Base-by-base conservation (phyloP, 352 stramenopile genomes). In the Globisporangium emineosum region DNA sequence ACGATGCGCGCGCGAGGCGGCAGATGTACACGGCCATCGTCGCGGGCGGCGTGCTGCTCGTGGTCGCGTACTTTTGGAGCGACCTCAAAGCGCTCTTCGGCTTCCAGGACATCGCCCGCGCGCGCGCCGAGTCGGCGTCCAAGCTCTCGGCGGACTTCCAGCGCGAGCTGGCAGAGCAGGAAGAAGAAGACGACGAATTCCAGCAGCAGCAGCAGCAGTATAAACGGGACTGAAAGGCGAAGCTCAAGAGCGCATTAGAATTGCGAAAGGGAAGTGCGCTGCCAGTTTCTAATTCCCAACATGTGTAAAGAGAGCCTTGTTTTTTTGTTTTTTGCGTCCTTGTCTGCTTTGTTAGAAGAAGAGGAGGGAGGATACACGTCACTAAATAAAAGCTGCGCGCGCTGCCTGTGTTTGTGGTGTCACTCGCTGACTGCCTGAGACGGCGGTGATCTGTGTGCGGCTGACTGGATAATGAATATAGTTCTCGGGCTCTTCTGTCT, bases 21-120 rank as follows among this genome's bases (percentile, higher is more conserved):
- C 69, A 84, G 50, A 32, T 76, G 55, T 78, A 77, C 49, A 58
- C 70, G 23, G 70, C 42, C 4, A 71, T 80, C n/a, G 65, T 64
- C 37, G 62, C 63, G 0, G 62, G 60, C 13, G 61, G 89, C 7
- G 43, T 82, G 25, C 56, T 90, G 35, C 21, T 91, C 9, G 30
- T 86, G 0, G 57, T 77, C 0, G 68, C 81, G 27, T 74, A 88
- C 56, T 93, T 91, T 67, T 82, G 75, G 33, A 70, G 62, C 42
- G 78, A 86, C 19, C 65, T 92, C 12, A 60, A 70, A 5, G 68
- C 69, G 33, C 54, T 89, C 57, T 89, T 93, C 62, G 79, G 81
- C 0, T 89, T 93, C 63, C 80, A 90, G 56, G 77, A 88, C 45
- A 86, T 90, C 54, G 79, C 80, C 17, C 71, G 83, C 6, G 79